Evolutionary conservation across 108 stramenopile species (phyloP), one percentile per base, ranked within the genome.

Genomic region (Epithemia pelagica): DNA sequence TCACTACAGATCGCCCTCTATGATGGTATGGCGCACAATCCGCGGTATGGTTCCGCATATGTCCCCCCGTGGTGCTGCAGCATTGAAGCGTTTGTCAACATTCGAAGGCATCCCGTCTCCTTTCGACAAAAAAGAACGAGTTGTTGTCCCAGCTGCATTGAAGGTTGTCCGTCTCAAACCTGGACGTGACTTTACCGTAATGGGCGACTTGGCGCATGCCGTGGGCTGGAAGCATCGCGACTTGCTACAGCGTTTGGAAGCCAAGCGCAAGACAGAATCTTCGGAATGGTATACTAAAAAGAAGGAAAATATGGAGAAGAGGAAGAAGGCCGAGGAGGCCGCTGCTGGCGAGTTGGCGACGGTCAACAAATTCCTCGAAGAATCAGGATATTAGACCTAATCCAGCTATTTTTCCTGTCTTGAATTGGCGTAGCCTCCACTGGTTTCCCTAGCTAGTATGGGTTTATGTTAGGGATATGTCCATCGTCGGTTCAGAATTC

Each of bases 21-120:
- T 88, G 28, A 98, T 98, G 83, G 89, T 99, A 56, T 99, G 95
- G 96, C 84, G 99, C 55, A 98, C 96, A 58, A 89, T 99, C 70
- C 96, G 99, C 52, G 99, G 99, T 68, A 99, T 99, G 99, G 74
- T 98, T 53, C 91, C 97, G 59, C 98, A 98, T 73, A 99, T 97
- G 94, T 93, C 97, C 25, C 79, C 80, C 52, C 90, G 99, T 33
- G 99, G 99, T 59, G 86, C 91, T 64, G 91, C 82, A 20, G 99
- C 99, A 18, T 75, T 99, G 59, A 74, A 71, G 58, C 92, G 97
- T 68, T 82, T 99, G n/a, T 89, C 92, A 65, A 90, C 90, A 62
- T 99, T 97, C 72, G 99, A 99, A 78, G 99, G 99, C 70, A 92
- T 99, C 70, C 99, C 99, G 33, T 89, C 88, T 62, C 96, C 97